A percentile compares a stretch with the other conserved stretches of the same genome.
phyloP scores from a whole-genome alignment of 805 yeast genomes.

The Cyberlindnera maritima region DNA sequence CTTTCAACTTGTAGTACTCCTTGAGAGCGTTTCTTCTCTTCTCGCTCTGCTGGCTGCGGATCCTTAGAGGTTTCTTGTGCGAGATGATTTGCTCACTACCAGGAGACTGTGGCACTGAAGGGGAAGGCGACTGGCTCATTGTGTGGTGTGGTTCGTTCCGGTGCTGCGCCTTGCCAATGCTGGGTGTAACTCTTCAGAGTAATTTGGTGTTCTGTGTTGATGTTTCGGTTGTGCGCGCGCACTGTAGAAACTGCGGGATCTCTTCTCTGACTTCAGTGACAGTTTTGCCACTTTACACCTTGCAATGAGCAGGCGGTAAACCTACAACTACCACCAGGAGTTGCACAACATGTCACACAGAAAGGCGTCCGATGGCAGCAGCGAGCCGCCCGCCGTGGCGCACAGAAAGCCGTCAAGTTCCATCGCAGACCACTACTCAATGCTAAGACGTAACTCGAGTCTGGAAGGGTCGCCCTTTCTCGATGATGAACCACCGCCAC shows the following conservation, averaged over 20 bases:
- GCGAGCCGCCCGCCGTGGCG: constrained; percentile 1
- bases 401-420: constrained; percentile 7
- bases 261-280: too few species aligned
- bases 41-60: constrained; percentile 23
- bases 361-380: background rate
- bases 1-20: constrained; percentile 40
- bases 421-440: constrained; percentile 20
- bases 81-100: constrained; percentile 16
- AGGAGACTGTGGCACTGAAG: background rate
- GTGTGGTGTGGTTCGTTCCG: background rate
- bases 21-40: constrained; percentile 39
- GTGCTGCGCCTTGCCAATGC: too few species aligned
- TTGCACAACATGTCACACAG: background rate
- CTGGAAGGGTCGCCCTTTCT: background rate
- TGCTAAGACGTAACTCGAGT: constrained; percentile 17
- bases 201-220: background rate
- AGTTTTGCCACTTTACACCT: too few species aligned
- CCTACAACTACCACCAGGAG: background rate
- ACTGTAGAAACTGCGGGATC: too few species aligned
- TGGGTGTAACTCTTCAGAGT: too few species aligned
- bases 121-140: constrained; percentile 5
- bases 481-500: background rate
- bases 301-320: too few species aligned
- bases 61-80: constrained; percentile 25
- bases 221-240: background rate